A percentile compares a stretch with the other conserved stretches of the same genome.
Evolutionary conservation across 495 filamentous ascomycete genomes (phyloP).

Genomic region (Pyrenopolyporus hunteri): DNA sequence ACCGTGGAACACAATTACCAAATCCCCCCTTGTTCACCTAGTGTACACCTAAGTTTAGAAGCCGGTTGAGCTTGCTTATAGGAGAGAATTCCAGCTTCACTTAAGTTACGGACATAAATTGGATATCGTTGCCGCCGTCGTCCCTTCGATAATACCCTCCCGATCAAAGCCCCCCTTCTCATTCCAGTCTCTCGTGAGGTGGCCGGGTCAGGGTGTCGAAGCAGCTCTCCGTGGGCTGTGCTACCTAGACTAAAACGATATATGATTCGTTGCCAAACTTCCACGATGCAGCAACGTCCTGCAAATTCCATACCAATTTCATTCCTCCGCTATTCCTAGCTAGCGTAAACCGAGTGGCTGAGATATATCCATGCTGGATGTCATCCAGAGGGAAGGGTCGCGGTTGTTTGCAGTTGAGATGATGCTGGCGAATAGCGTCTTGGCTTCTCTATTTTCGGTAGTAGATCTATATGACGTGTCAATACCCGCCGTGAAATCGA

Average conservation of each 20-base stretch:
- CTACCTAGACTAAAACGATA: conserved; percentile 14
- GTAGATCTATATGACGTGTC: conserved; percentile 61
- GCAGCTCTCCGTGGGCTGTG: conserved; percentile 25
- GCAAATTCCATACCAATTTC: background rate
- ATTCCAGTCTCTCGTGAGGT: background rate
- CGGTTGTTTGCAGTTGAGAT: background rate
- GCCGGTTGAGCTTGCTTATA: background rate
- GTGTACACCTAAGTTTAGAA: background rate
- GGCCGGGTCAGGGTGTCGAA: conserved; percentile 6
- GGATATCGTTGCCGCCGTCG: background rate
- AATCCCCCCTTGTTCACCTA: background rate
- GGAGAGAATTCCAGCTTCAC: background rate
- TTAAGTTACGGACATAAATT: background rate
- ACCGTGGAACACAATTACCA: background rate
- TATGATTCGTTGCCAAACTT: conserved; percentile 7
- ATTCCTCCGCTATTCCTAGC: conserved; percentile 1
- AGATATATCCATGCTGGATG: conserved; percentile 7
- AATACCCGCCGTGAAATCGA: conserved; percentile 35
- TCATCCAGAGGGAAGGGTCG: background rate
- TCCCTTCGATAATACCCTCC: background rate
- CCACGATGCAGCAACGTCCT: background rate
- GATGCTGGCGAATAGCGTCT: conserved; percentile 21
- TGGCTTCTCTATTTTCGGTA: conserved; percentile 63
- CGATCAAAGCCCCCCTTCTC: background rate
- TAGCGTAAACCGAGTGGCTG: background rate